A percentile compares a stretch with the other conserved stretches of the same genome.
Evolutionary conservation across 306 rosid species (phyloP).

Genomic region (Pterocarpus macrocarpus): DNA sequence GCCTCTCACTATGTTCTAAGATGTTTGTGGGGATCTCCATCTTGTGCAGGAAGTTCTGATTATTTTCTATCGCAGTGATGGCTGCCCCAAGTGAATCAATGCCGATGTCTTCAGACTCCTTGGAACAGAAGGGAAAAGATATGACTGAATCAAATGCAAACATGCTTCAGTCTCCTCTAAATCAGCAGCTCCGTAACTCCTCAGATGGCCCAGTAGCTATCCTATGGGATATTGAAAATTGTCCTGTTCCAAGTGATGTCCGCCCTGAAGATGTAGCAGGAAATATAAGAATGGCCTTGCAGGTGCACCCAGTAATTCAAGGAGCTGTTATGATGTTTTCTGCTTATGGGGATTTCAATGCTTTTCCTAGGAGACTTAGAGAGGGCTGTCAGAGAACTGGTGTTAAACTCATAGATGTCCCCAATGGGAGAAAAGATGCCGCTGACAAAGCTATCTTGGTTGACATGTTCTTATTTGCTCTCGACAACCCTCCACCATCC

Average conservation of each 20-base stretch:
- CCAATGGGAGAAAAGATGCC: slow-evolving; percentile 98
- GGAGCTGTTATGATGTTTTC: slow-evolving; percentile 90
- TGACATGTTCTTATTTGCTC: slow-evolving; percentile 98
- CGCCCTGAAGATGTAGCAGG: slow-evolving; percentile 96
- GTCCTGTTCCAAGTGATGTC: slow-evolving; percentile 95
- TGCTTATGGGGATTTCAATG: slow-evolving; percentile 94
- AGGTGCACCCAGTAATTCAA: slow-evolving; percentile 84
- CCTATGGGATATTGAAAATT: slow-evolving; percentile 97
- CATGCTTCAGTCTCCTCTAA: slow-evolving; percentile 59
- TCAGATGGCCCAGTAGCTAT: slow-evolving; percentile 87
- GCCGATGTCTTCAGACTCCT: slow-evolving; percentile 52
- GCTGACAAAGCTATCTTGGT: slow-evolving; percentile 98
- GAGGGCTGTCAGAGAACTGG: slow-evolving; percentile 99
- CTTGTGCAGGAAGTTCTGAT: slow-evolving; percentile 56
- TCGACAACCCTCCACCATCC: slow-evolving; percentile 97
- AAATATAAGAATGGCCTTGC: slow-evolving; percentile 95
- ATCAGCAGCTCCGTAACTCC: slow-evolving; percentile 61
- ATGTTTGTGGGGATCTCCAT: slow-evolving; percentile 28
- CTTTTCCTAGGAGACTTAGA: slow-evolving; percentile 89
- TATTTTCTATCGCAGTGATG: slow-evolving; percentile 54
- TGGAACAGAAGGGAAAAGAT: slow-evolving; percentile 65
- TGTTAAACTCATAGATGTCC: slow-evolving; percentile 92
- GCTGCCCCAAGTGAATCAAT: slow-evolving; percentile 57
- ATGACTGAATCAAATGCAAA: slow-evolving; percentile 64
- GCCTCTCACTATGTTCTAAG: slow-evolving; percentile 1